Percentiles rank a stretch among this genome's conserved stretches.
phyloP scores from a whole-genome alignment of 2,329 filamentous ascomycete species.

The Coniochaeta ligniaria region DNA sequence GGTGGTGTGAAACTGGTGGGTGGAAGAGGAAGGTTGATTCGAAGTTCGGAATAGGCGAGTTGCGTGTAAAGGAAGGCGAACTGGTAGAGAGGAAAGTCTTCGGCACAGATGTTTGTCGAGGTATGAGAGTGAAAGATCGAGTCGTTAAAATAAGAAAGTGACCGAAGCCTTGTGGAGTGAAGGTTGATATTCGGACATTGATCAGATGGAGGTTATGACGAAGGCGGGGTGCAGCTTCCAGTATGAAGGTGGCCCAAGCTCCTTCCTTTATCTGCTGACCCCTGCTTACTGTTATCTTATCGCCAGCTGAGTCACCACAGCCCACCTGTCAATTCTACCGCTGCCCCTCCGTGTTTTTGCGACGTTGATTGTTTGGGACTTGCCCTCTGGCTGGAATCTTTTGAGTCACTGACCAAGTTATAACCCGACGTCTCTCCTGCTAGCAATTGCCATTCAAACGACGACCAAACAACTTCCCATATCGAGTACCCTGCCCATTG shows the following conservation, averaged over 20 bases:
- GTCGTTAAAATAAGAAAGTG: background rate
- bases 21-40: background rate
- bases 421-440: background rate
- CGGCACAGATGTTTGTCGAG: no score
- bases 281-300: conserved; percentile 9
- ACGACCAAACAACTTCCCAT: background rate
- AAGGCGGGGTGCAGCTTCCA: conserved; percentile 4
- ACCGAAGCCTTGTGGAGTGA: background rate
- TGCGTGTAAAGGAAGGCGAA: no score
- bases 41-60: background rate
- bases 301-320: conserved; percentile 5
- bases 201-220: conserved; percentile 1
- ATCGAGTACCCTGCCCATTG: background rate
- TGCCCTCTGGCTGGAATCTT: background rate
- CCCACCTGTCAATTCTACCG: background rate
- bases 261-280: background rate
- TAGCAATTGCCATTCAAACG: background rate
- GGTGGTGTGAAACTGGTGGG: background rate
- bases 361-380: background rate
- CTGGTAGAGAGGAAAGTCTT: no score
- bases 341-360: conserved; percentile 8
- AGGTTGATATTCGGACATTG: background rate
- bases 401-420: background rate
- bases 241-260: background rate
- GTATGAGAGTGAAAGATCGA: no score